phyloP scores from a whole-genome alignment of 306 rosid genomes.

The Leucaena leucocephala region DNA sequence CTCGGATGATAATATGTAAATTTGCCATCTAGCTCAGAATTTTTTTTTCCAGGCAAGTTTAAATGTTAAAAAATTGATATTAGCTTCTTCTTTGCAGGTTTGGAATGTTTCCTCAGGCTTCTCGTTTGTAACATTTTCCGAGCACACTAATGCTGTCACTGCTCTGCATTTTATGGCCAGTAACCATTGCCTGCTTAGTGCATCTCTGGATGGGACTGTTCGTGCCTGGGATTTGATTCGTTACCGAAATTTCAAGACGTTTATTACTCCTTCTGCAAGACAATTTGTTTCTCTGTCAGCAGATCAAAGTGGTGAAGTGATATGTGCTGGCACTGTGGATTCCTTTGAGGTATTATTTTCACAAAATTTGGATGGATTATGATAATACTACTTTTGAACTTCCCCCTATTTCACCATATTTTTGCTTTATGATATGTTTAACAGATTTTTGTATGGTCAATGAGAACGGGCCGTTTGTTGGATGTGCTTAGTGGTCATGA shows the following conservation, averaged over 20 bases:
- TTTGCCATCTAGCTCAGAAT: not conserved
- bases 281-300: conserved; percentile 91
- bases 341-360: conserved; percentile 76
- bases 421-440: conserved; percentile 22
- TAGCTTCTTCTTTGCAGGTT: conserved; percentile 61
- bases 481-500: conserved; percentile 93
- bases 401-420: conserved; percentile 4
- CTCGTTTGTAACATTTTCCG: conserved; percentile 87
- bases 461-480: conserved; percentile 85
- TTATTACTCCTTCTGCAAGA: conserved; percentile 73
- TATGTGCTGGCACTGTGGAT: conserved; percentile 94
- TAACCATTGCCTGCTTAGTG: conserved; percentile 80
- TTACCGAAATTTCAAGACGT: conserved; percentile 80
- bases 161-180: conserved; percentile 89
- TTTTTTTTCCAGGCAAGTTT: not conserved
- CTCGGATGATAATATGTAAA: not conserved
- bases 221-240: conserved; percentile 95
- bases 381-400: not conserved
- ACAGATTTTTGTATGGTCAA: conserved; percentile 95
- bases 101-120: conserved; percentile 90
- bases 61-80: not conserved
- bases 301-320: conserved; percentile 94
- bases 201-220: conserved; percentile 95
- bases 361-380: conserved; percentile 26
- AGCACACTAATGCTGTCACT: conserved; percentile 85